Percentiles rank a stretch among this genome's conserved stretches.
phyloP scores from a whole-genome alignment of 2,329 filamentous ascomycete genomes.

The Emmonsiellopsis sp. region DNA sequence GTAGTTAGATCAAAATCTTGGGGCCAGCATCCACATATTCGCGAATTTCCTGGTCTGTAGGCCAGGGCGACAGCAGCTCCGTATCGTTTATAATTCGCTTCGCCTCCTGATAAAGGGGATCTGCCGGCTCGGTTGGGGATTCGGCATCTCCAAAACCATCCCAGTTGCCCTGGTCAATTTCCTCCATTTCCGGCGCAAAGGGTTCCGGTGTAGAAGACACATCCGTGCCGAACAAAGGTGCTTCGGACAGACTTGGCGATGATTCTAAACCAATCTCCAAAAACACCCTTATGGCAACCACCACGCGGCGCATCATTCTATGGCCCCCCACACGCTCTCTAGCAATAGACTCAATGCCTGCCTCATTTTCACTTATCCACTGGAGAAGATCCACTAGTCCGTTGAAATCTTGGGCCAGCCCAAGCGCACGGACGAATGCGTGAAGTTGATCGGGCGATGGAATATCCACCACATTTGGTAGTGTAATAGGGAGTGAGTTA shows the following conservation, averaged over 20 bases:
- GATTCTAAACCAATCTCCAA: conserved; percentile 26
- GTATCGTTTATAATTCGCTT: conserved; percentile 27
- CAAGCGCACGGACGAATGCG: conserved; percentile 32
- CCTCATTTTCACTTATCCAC: conserved; percentile 31
- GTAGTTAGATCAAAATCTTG: neutral
- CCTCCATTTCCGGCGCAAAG: no score
- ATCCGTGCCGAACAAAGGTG: neutral
- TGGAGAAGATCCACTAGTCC: conserved; percentile 30
- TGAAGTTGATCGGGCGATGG: conserved; percentile 32
- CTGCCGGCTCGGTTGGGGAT: conserved; percentile 14
- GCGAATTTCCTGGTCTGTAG: conserved; percentile 30
- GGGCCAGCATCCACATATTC: conserved; percentile 21
- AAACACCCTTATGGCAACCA: conserved; percentile 32
- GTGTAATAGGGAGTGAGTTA: conserved; percentile 3
- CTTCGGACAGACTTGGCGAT: neutral
- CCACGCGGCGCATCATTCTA: conserved; percentile 28
- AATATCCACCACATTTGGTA: conserved; percentile 25
- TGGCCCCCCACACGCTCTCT: conserved; percentile 28
- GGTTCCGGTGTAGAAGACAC: neutral
- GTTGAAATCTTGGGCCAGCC: conserved; percentile 29
- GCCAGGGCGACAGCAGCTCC: conserved; percentile 24
- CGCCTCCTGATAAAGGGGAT: conserved; percentile 24
- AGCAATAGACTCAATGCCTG: conserved; percentile 23
- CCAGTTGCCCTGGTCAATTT: neutral
- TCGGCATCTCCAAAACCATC: neutral